These are phyloP conservation scores for Beauveria caledonica DNA, from an alignment of 2,329 filamentous ascomycete genomes.

Conservation along the genomic window DNA sequence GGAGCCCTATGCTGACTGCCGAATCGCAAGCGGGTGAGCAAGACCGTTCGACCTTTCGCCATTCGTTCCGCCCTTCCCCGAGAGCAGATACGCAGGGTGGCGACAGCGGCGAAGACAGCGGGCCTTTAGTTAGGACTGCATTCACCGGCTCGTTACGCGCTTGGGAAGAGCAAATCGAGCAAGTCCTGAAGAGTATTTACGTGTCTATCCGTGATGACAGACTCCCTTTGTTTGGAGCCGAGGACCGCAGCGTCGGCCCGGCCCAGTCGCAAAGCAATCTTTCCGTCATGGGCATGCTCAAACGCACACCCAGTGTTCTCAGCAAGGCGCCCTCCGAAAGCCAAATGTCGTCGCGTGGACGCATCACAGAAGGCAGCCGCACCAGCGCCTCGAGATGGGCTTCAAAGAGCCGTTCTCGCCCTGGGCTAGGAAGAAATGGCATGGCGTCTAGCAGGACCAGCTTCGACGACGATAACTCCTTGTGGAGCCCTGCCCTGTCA, in stretches of 20 bases:
- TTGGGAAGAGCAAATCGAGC: constrained; percentile 86
- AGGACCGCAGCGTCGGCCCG: constrained; percentile 28
- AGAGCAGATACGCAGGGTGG: constrained; percentile 35
- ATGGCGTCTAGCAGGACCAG: constrained; percentile 89
- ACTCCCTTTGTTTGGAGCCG: constrained; percentile 74
- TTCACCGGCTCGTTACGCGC: constrained; percentile 67
- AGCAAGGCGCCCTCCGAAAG: constrained; percentile 89
- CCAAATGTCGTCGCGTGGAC: constrained; percentile 60
- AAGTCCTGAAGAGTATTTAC: constrained; percentile 88
- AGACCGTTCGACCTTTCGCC: constrained; percentile 32
- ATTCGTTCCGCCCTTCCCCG: constrained; percentile 44
- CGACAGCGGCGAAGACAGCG: constrained; percentile 48
- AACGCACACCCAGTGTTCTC: constrained; percentile 80
- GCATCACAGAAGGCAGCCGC: constrained; percentile 51
- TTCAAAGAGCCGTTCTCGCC: constrained; percentile 77
- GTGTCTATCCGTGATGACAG: constrained; percentile 77
- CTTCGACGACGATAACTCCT: constrained; percentile 79
- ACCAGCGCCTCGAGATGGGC: constrained; percentile 61
- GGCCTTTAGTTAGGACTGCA: constrained; percentile 67
- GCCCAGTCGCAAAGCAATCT: constrained; percentile 52
- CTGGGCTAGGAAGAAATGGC: constrained; percentile 63
- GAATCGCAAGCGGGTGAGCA: constrained; percentile 29
- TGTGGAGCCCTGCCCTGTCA: constrained; percentile 78
- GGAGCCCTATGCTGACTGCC: constrained; percentile 22
- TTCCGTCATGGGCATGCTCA: constrained; percentile 68